phyloP scores from a whole-genome alignment of 345 rosid genomes.

The Populus tremula region DNA sequence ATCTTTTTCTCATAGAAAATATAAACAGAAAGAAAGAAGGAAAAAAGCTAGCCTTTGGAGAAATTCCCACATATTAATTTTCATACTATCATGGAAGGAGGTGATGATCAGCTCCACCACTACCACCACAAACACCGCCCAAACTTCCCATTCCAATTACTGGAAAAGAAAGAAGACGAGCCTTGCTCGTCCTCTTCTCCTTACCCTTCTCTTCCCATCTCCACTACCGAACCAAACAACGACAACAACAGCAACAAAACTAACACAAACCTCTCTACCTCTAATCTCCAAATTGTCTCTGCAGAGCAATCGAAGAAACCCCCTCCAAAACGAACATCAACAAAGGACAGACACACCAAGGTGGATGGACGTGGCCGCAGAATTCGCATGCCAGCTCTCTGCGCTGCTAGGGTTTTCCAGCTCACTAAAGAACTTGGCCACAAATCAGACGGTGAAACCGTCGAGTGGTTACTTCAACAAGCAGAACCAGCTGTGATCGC shows the following conservation, averaged over 20 bases:
- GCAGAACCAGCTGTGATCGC: constrained; percentile 97
- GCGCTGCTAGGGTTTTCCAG: constrained; percentile 99
- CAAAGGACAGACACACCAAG: constrained; percentile 94
- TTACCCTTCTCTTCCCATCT: constrained; percentile 47
- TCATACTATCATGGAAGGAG: constrained; percentile 63
- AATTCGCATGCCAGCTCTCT: constrained; percentile 98
- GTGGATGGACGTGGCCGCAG: constrained; percentile 95
- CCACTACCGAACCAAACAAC: constrained; percentile 26
- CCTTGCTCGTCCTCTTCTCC: constrained; percentile 58
- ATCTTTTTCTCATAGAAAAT: background rate
- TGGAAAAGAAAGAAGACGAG: constrained; percentile 78
- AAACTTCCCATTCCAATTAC: constrained; percentile 74
- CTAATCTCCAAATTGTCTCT: constrained; percentile 34
- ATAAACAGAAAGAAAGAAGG: background rate
- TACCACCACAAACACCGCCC: constrained; percentile 35
- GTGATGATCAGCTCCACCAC: constrained; percentile 50
- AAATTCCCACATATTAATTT: constrained; percentile 23
- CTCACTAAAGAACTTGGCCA: constrained; percentile 88
- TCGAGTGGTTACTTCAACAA: constrained; percentile 98
- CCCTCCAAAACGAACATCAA: constrained; percentile 74
- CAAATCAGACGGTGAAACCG: constrained; percentile 93
- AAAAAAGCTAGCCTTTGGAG: constrained; percentile 19
- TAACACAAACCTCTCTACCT: constrained; percentile 29
- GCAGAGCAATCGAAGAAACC: constrained; percentile 55
- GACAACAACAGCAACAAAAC: constrained; percentile 24